These are phyloP conservation scores for Lichina pygmaea DNA, from an alignment of 495 filamentous ascomycete species.

Conservation along the genomic window DNA sequence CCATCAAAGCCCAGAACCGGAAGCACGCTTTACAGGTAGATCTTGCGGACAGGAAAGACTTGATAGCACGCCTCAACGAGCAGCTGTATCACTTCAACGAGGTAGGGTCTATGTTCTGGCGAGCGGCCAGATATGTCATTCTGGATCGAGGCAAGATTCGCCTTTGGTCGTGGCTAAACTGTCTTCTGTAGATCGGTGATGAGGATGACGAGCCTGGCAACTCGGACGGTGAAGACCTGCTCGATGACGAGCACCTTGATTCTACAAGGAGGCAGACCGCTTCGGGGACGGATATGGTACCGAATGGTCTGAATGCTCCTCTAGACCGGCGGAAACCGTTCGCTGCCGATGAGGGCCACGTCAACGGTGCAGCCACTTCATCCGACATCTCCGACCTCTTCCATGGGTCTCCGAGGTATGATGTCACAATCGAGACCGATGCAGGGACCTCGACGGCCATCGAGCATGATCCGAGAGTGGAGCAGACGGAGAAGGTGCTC, in stretches of 20 bases:
- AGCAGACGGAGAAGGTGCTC: slow-evolving; percentile 36
- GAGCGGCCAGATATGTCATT: no score
- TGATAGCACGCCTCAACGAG: slow-evolving; percentile 30
- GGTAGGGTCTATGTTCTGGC: slow-evolving; percentile 10
- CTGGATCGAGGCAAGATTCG: background rate
- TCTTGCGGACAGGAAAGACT: slow-evolving; percentile 32
- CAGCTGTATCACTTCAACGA: slow-evolving; percentile 33
- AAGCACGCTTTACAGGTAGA: slow-evolving; percentile 40
- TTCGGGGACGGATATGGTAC: background rate
- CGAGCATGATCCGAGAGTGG: background rate
- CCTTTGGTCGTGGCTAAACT: background rate
- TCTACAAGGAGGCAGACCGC: background rate
- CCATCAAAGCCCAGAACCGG: slow-evolving; percentile 33
- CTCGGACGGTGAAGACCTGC: slow-evolving; percentile 3
- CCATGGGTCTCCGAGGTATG: background rate
- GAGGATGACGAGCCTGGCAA: slow-evolving; percentile 6
- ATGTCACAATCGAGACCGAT: background rate
- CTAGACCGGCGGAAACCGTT: background rate
- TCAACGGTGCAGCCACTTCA: background rate
- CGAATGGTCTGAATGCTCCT: background rate
- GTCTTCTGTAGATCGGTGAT: background rate
- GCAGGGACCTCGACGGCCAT: background rate
- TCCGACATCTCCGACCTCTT: background rate
- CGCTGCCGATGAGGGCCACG: background rate
- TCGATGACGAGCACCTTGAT: background rate